These are phyloP conservation scores for Dictyostelium discoideum DNA, from an alignment of 78 protist genomes.

Conservation along the genomic window DNA sequence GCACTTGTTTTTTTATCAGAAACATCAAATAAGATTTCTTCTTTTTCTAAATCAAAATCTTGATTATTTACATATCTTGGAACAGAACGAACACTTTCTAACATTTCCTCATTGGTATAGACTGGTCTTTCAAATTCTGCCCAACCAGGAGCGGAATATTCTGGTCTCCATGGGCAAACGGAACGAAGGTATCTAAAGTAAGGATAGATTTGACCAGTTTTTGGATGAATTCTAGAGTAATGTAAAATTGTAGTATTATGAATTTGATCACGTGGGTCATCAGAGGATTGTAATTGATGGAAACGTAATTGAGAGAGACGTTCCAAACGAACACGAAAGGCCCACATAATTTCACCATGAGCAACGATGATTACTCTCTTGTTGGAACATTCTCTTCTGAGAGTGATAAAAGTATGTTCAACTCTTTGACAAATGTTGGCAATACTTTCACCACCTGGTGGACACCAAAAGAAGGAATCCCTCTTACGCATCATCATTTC, in stretches of 20 bases:
- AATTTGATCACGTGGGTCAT: conserved; percentile 78
- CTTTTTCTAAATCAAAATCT: conserved; percentile 9
- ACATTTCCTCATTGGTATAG: conserved; percentile 68
- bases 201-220: conserved; percentile 82
- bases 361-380: conserved; percentile 83
- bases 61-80: conserved; percentile 73
- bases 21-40: conserved; percentile 2
- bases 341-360: conserved; percentile 89
- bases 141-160: conserved; percentile 81
- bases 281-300: conserved; percentile 66
- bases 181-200: conserved; percentile 58
- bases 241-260: conserved; percentile 80
- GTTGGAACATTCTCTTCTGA: conserved; percentile 82
- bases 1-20: neutral
- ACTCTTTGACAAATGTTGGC: conserved; percentile 82
- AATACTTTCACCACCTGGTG: conserved; percentile 52
- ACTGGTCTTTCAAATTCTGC: conserved; percentile 83
- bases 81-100: conserved; percentile 78
- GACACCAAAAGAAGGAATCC: neutral
- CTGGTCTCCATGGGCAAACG: conserved; percentile 88
- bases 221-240: conserved; percentile 84
- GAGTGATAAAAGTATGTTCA: conserved; percentile 76
- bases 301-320: conserved; percentile 79
- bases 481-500: conserved; percentile 57
- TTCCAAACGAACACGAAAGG: conserved; percentile 82